Percentiles rank a stretch among this genome's conserved stretches.
Evolutionary conservation across 129 eudicot species (phyloP).

Genomic region (Arctium lappa): DNA sequence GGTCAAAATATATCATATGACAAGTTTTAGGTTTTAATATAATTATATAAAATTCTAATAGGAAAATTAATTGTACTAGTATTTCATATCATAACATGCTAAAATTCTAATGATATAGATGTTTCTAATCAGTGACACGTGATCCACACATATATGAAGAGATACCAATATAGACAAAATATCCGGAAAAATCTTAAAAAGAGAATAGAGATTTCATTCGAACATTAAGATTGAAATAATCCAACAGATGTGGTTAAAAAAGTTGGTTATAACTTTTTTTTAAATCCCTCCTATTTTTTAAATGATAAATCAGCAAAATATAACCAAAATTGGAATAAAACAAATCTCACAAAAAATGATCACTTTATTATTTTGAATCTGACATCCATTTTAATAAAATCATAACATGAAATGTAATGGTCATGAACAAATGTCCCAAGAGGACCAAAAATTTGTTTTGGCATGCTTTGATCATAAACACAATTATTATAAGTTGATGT

Average conservation of each 20-base stretch:
- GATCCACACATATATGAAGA: neutral
- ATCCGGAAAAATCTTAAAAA: too few relatives aligned
- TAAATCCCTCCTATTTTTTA: too few relatives aligned
- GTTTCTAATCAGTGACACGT: slow-evolving; percentile 3
- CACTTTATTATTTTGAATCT: too few relatives aligned
- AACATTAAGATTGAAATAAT: too few relatives aligned
- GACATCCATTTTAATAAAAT: too few relatives aligned
- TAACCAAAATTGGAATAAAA: too few relatives aligned
- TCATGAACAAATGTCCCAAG: neutral
- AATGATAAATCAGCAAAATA: too few relatives aligned
- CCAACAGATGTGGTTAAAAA: too few relatives aligned
- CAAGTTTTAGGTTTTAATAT: neutral
- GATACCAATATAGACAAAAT: too few relatives aligned
- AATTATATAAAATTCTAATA: neutral
- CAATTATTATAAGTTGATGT: neutral
- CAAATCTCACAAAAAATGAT: too few relatives aligned
- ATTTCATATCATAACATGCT: slow-evolving; percentile 14
- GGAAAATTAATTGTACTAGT: neutral
- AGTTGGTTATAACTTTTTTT: too few relatives aligned
- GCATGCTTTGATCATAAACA: neutral
- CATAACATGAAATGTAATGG: neutral
- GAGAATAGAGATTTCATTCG: too few relatives aligned
- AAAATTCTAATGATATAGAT: slow-evolving; percentile 11
- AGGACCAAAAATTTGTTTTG: neutral
- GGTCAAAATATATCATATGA: slow-evolving; percentile 13